These are phyloP conservation scores for Fusarium sublunatum DNA, from an alignment of 2,329 filamentous ascomycete genomes.

Conservation along the genomic window DNA sequence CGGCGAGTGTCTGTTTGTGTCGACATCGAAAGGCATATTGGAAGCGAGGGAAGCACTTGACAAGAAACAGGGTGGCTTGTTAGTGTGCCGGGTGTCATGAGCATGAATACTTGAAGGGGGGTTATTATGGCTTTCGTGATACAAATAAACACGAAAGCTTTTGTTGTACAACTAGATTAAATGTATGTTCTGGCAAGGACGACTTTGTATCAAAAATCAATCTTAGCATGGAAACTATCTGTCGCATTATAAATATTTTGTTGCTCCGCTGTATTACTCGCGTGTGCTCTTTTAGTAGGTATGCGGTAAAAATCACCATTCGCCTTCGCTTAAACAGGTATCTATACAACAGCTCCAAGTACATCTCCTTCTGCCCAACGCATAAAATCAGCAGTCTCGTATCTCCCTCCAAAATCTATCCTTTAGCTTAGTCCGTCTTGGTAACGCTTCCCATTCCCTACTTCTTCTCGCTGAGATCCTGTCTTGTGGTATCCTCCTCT, in stretches of 20 bases:
- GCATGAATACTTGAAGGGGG: not conserved
- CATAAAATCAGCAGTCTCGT: conserved; percentile 32
- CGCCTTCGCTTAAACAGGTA: conserved; percentile 50
- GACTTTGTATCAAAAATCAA: conserved; percentile 42
- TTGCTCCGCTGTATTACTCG: conserved; percentile 20
- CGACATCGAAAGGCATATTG: conserved; percentile 80
- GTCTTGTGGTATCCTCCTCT: conserved; percentile 27
- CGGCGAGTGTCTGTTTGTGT: conserved; percentile 85
- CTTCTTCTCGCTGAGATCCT: conserved; percentile 24
- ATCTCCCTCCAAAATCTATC: conserved; percentile 32
- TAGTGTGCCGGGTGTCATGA: conserved; percentile 76
- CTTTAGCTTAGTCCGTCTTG: conserved; percentile 25
- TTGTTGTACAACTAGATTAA: conserved; percentile 47
- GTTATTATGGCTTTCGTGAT: conserved; percentile 26
- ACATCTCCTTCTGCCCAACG: conserved; percentile 35
- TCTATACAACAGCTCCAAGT: conserved; percentile 45
- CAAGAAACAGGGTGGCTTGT: conserved; percentile 81
- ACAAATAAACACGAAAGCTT: conserved; percentile 40
- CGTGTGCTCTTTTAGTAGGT: conserved; percentile 30
- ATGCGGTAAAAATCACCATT: conserved; percentile 46
- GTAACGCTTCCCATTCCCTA: conserved; percentile 17
- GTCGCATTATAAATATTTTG: conserved; percentile 18
- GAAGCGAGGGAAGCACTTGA: conserved; percentile 86
- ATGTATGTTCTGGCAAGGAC: conserved; percentile 32
- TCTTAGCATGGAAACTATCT: conserved; percentile 29